Base-by-base conservation (phyloP, 2,329 filamentous ascomycete genomes). In the Colletotrichum simmondsii region DNA sequence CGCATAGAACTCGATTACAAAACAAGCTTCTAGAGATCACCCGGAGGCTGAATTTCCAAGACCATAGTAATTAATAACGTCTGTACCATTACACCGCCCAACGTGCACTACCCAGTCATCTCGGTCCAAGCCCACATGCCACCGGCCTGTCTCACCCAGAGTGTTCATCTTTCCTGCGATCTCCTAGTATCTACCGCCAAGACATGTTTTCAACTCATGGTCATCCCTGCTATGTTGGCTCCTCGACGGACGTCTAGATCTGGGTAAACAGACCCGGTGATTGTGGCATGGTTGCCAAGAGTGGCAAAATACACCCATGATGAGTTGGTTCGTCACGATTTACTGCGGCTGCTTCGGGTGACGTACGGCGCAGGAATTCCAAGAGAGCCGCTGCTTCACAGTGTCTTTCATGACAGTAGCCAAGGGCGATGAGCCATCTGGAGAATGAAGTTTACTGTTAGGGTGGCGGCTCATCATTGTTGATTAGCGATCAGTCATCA, bases 1-100 rank as follows among this genome's bases (percentile, higher is more conserved):
- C 16, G 30, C 32, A 6, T 10, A 46, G 16, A n/a, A n/a, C 19
- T 19, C 7, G 32, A 60, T 26, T 42, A 60, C 46, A 67, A 66
- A 71, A 57, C 56, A 67, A 71, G 63, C 56, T 61, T 71, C 46
- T 19, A 30, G 16, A 10, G 42, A 59, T 46, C 35, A 10, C 63
- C 24, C 32, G 2, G 4, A 14, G 26, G 37, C 42, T 26, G 19
- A 52, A 42, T 30, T 46, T 37, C 52, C 58, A 54, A 53, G 35
- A 64, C 46, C 11, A 12, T 46, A 37, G 35, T 14, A 16, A 16
- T 37, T 32, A 46, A 46, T 46, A n/a, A 46, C 42, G 42, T 46
- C 42, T 37, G 5, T 37, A 37, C 35, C 42, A 46, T 46, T 10
- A n/a, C 7, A 6, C 0, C 1, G 22, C 49, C 63, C 32, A n/a